A percentile compares a stretch with the other conserved stretches of the same genome.
phyloP scores from a whole-genome alignment of 192 early-diverging fungal species.

The Podila verticillata region DNA sequence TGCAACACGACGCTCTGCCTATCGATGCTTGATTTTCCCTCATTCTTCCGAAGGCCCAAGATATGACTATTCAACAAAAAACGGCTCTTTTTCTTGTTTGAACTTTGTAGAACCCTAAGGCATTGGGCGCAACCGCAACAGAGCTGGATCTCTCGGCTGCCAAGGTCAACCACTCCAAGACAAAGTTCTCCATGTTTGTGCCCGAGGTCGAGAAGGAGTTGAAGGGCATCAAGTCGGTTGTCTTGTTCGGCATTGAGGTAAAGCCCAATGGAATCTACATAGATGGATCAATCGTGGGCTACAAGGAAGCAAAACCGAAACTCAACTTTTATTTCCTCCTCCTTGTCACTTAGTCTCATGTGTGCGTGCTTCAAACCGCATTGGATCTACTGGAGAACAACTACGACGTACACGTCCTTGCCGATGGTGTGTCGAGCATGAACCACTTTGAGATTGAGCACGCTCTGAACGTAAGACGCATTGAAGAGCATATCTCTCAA shows the following conservation, averaged over 20 bases:
- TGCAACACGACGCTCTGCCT: not conserved
- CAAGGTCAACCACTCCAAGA: constrained; percentile 71
- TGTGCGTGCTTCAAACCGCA: constrained; percentile 95
- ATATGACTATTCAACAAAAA: not conserved
- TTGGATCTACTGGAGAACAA: constrained; percentile 84
- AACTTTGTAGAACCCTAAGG: constrained; percentile 52
- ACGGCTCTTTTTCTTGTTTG: not conserved
- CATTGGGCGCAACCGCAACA: constrained; percentile 78
- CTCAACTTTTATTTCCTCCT: not conserved
- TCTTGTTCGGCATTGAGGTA: constrained; percentile 94
- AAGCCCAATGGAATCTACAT: not conserved
- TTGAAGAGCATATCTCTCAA: not conserved
- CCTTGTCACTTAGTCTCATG: constrained; percentile 74
- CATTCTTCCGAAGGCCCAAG: constrained; percentile 17
- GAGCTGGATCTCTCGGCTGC: constrained; percentile 81
- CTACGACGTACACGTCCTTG: constrained; percentile 88
- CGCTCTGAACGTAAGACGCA: constrained; percentile 73
- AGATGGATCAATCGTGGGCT: not conserved
- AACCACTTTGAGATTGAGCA: constrained; percentile 85
- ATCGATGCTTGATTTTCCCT: not conserved
- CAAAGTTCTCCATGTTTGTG: constrained; percentile 90
- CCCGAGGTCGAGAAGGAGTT: constrained; percentile 66
- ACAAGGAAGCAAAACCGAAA: not conserved
- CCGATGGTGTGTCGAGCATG: constrained; percentile 93
- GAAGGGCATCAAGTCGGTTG: constrained; percentile 70